Evolutionary conservation across 306 rosid genomes (phyloP), one percentile per base, ranked within the genome.

Genomic region (Rosa rugosa): DNA sequence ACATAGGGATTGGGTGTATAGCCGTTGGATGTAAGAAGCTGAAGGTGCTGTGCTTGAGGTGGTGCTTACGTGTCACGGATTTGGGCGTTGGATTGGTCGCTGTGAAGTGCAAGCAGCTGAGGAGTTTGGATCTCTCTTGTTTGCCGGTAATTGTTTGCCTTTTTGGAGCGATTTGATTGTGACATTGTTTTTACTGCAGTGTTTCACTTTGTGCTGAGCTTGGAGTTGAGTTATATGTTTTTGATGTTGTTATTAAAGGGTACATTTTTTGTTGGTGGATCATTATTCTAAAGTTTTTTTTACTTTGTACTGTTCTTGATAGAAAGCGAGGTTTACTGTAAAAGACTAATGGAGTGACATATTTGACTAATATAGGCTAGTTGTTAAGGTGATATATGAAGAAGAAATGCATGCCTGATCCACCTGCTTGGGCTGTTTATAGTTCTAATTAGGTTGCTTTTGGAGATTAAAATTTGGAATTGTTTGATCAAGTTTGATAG

Each of bases 11-110:
- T 50, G 96, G 97, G 54, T 92, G 97, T 10, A 77, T 94, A 0
- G 97, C 98, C 4, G 98, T 94, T 53, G 97, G 94, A 8, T 94
- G 98, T 34, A 86, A 81, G 78, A 92, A 90, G 75, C 77, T 94
- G 88, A 94, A 67, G 81, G 36, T 84, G 72, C 46, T 94, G 46
- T 77, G 79, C 69, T 83, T 94, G 85, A 92, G 90, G 66, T 94
- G 97, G 98, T 94, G 98, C 75, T 79, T 90, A 44, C 87, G 90
- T 41, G 84, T 94, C 62, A 88, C 91, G 12, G 97, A 94, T 94
- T 84, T 89, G 80, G 98, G 98, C n/a, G 94, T 94, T 63, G 93
- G 85, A 4, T 86, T 92, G 86, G 53, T 94, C 41, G 98, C 94
- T n/a, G 71, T 84, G 45, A 94, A 94, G 82, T 94, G 97, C 69